Conservation (phyloP, 2,329 filamentous ascomycete species). For the Escovopsis sp. region DNA sequence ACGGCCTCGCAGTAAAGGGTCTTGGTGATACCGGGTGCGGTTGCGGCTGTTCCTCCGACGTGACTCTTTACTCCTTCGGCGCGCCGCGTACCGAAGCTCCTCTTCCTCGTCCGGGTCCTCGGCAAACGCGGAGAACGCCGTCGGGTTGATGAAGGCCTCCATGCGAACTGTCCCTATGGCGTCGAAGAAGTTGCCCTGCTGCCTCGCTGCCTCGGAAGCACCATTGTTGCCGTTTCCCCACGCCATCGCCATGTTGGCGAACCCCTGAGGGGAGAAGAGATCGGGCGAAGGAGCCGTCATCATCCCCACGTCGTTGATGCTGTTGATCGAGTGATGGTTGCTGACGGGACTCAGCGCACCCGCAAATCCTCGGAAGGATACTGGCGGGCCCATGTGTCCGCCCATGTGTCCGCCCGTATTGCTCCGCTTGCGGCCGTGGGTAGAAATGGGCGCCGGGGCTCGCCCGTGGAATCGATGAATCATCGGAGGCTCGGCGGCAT, state of each 20-base stretch:
- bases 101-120: conserved; percentile 35
- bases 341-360: conserved; percentile 29
- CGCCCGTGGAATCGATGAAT: conserved; percentile 56
- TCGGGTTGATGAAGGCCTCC: conserved; percentile 80
- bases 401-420: conserved; percentile 60
- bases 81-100: conserved; percentile 31
- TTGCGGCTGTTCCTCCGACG: conserved; percentile 38
- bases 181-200: conserved; percentile 58
- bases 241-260: conserved; percentile 23
- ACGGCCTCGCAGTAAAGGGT: conserved; percentile 28
- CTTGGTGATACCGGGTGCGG: conserved; percentile 26
- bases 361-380: conserved; percentile 69
- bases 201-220: conserved; percentile 37
- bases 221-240: conserved; percentile 34
- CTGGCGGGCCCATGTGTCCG: conserved; percentile 53
- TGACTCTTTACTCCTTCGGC: conserved; percentile 40
- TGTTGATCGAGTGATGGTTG: conserved; percentile 36
- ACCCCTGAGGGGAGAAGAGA: conserved; percentile 39
- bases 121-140: conserved; percentile 33
- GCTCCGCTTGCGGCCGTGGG: conserved; percentile 73
- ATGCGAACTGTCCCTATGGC: conserved; percentile 84
- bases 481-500: conserved; percentile 55
- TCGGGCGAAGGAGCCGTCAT: conserved; percentile 47
- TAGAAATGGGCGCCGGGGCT: conserved; percentile 23
- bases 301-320: conserved; percentile 42